Conservation (phyloP, 805 yeast genomes). For the Hanseniaspora taiwanica region DNA sequence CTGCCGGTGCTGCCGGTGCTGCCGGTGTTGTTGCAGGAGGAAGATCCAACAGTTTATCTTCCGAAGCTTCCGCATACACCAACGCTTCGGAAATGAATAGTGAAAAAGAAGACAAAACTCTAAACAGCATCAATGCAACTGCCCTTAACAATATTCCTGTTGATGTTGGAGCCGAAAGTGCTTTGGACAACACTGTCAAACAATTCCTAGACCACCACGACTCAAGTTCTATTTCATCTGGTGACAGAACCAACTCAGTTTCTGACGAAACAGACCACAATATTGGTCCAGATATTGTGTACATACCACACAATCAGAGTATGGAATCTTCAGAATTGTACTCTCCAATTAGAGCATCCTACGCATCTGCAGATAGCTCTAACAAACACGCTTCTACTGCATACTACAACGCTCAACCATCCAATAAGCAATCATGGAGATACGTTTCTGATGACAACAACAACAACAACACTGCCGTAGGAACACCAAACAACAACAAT, state of each 20-base stretch:
- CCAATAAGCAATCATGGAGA: conserved; percentile 47
- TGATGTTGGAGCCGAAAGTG: conserved; percentile 4
- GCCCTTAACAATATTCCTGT: conserved; percentile 10
- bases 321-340: conserved; percentile 13
- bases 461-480: no score
- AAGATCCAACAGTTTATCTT: conserved; percentile 21
- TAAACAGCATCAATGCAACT: conserved; percentile 8
- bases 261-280: conserved; percentile 24
- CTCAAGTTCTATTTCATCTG: conserved; percentile 1
- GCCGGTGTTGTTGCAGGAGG: conserved; percentile 21
- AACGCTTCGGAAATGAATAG: conserved; percentile 32
- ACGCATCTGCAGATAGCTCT: conserved; percentile 1
- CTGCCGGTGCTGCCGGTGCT: conserved; percentile 17
- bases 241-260: conserved; percentile 4
- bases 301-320: conserved; percentile 15
- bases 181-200: conserved; percentile 3
- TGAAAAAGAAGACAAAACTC: conserved; percentile 16
- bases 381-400: conserved; percentile 17
- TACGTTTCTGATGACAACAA: conserved; percentile 16
- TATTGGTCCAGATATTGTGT: conserved; percentile 28
- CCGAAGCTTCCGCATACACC: conserved; percentile 37
- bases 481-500: not conserved
- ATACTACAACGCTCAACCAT: conserved; percentile 22
- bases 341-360: conserved; percentile 11
- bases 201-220: conserved; percentile 2